Evolutionary conservation across 2,329 filamentous ascomycete genomes (phyloP), one percentile per base, ranked within the genome.

Genomic region (Aspergillus neoniger): DNA sequence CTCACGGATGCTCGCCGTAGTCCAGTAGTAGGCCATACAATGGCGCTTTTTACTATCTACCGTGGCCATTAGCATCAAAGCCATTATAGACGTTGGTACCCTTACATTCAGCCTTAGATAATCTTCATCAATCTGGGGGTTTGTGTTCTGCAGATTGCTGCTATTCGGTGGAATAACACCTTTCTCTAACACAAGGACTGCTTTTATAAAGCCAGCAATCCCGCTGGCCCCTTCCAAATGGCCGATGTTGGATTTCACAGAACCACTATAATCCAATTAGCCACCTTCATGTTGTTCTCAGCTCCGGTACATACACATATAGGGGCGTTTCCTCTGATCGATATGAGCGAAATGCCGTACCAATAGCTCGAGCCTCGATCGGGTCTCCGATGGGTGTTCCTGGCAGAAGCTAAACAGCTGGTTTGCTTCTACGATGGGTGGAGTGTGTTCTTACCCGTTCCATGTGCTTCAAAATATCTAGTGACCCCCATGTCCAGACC

Each of bases 101-200:
- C 28, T 21, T 12, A 60, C 54, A 19, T 62, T 60, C 14, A 62
- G 19, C 3, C 32, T n/a, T 2, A 60, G 9, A 12, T 58, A 55
- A 4, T 36, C 38, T 28, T 62, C 52, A 43, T 58, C 54, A 5
- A 66, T 59, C 32, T 57, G 55, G 3, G 47, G 50, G 15, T 64
- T 64, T 2, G 30, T 15, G 12, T 15, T 14, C 19, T 60, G 28
- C 14, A 58, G 30, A 12, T 55, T 55, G 47, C 78, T 74, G 52
- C 68, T 69, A 61, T 79, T 81, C 2, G 80, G 79, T 5, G 77
- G 72, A 17, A 82, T 76, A 8, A 79, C 72, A 0, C 75, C 76
- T 39, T 76, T 77, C 62, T 82, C 79, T 2, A 83, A 62, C 61
- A 78, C 75, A 57, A 82, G 61, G 0, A 76, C 70, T 1, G 74